Percentiles rank a stretch among this genome's conserved stretches.
Evolutionary conservation across 106 monocot genomes (phyloP).

Genomic region (Agapanthus africanus): DNA sequence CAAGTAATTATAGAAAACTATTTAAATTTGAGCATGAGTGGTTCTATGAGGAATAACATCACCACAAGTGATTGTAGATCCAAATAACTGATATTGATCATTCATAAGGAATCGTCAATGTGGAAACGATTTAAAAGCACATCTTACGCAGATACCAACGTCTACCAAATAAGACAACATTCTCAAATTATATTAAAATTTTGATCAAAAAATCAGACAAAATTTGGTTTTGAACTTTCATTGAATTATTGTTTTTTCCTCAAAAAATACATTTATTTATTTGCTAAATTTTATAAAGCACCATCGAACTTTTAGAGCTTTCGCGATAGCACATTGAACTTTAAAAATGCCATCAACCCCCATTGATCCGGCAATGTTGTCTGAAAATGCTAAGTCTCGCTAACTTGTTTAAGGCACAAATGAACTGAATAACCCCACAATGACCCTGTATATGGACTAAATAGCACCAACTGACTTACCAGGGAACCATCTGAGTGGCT

Average conservation of each 20-base stretch:
- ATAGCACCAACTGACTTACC: too few species aligned
- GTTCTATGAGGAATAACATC: not conserved
- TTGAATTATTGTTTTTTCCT: not conserved
- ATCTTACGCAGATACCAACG: not conserved
- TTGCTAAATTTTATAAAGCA: too few species aligned
- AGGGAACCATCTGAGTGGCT: conserved; percentile 16
- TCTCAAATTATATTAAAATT: not conserved
- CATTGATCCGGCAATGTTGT: too few species aligned
- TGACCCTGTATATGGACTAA: too few species aligned
- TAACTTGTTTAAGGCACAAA: too few species aligned
- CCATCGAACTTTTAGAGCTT: too few species aligned
- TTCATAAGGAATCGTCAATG: not conserved
- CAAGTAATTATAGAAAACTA: not conserved
- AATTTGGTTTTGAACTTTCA: not conserved
- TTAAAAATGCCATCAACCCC: too few species aligned
- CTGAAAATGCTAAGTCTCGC: too few species aligned
- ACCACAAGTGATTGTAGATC: not conserved
- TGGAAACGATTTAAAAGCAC: not conserved
- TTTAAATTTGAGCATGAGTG: too few species aligned
- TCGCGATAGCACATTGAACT: too few species aligned
- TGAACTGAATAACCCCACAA: too few species aligned
- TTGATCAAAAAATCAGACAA: not conserved
- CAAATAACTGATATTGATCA: not conserved
- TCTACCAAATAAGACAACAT: not conserved
- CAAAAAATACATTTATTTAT: too few species aligned